phyloP scores from a whole-genome alignment of 1,284 basidiomycete genomes.

The Boletus hoseneyae region DNA sequence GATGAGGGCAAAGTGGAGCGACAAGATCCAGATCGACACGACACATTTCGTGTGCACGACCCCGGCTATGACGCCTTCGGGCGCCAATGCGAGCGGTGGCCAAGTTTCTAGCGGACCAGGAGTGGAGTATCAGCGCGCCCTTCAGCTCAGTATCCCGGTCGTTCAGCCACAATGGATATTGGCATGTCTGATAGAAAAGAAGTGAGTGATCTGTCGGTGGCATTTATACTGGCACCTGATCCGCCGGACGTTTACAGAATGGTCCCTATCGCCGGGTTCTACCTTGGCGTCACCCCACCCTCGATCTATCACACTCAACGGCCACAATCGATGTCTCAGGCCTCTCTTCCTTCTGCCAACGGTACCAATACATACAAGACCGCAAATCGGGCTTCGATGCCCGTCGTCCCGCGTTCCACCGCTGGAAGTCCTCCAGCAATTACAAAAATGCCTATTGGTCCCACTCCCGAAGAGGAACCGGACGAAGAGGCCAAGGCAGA shows the following conservation, averaged over 20 bases:
- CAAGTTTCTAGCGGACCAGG: constrained; percentile 53
- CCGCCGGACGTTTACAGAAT: constrained; percentile 50
- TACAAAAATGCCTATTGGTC: constrained; percentile 35
- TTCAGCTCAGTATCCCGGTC: constrained; percentile 87
- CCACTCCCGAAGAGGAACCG: constrained; percentile 50
- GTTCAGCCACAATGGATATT: constrained; percentile 90
- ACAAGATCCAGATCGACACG: constrained; percentile 93
- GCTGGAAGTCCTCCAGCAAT: constrained; percentile 18
- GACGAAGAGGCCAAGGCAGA: constrained; percentile 27
- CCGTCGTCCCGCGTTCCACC: constrained; percentile 15
- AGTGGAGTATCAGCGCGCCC: constrained; percentile 86
- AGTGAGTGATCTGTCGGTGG: constrained; percentile 45
- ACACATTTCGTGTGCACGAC: constrained; percentile 96
- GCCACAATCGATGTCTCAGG: constrained; percentile 76
- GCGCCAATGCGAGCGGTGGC: constrained; percentile 52
- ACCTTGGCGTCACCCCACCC: constrained; percentile 65
- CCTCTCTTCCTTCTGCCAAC: constrained; percentile 42
- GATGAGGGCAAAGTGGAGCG: constrained; percentile 83
- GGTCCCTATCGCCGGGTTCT: constrained; percentile 80
- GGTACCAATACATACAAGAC: constrained; percentile 36
- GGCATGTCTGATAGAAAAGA: constrained; percentile 79
- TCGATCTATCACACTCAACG: constrained; percentile 47
- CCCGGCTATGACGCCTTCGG: constrained; percentile 63
- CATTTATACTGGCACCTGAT: background rate
- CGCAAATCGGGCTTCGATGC: constrained; percentile 31